Evolutionary conservation across 208 protist species (phyloP).

Genomic region (Tritrichomonas musculus): DNA sequence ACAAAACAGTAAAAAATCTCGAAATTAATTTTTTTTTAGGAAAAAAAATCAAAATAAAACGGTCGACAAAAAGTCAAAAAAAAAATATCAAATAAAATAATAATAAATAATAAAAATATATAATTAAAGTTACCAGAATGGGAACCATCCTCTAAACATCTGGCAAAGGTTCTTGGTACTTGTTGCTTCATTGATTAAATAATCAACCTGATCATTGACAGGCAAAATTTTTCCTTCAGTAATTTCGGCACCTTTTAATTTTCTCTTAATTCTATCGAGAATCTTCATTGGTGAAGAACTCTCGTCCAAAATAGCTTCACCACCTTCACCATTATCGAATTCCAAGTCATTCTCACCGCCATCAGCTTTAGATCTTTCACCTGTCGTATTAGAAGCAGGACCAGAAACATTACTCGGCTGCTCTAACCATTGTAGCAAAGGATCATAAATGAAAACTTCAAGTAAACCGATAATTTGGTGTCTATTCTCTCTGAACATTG

Average conservation of each 20-base stretch:
- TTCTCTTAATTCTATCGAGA: not conserved
- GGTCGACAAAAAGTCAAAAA: no score
- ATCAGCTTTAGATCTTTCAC: not conserved
- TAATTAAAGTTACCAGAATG: constrained; percentile 25
- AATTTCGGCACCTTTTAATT: not conserved
- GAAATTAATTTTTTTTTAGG: no score
- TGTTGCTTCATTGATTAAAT: constrained; percentile 10
- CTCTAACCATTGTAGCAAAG: not conserved
- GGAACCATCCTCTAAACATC: constrained; percentile 33
- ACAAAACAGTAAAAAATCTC: no score
- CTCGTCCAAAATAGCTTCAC: not conserved
- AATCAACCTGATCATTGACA: constrained; percentile 22
- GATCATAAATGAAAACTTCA: constrained; percentile 33
- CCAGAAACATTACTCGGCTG: no score
- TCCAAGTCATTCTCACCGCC: no score
- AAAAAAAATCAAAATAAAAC: no score
- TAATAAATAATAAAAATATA: not conserved
- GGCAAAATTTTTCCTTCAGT: not conserved
- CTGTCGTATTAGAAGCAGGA: no score
- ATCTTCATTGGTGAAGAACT: not conserved
- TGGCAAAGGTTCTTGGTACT: constrained; percentile 13
- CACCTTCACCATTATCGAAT: no score
- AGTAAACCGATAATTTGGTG: not conserved
- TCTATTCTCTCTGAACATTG: not conserved
- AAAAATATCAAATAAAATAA: no score